Evolutionary conservation across 495 filamentous ascomycete species (phyloP).

Genomic region (Annulohypoxylon maeteangense): DNA sequence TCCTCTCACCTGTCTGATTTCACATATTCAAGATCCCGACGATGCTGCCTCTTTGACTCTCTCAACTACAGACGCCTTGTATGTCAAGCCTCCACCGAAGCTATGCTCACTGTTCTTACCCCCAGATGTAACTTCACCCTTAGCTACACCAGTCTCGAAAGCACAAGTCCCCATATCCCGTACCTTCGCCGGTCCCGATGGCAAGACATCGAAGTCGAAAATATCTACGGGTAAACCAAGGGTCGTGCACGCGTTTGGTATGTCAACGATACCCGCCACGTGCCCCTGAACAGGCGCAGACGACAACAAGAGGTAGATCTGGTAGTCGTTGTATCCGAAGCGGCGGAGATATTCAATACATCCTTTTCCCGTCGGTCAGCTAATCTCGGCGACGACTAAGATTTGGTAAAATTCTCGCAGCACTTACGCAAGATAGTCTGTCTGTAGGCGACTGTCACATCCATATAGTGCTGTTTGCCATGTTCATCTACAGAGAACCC

Average conservation of each 20-base stretch:
- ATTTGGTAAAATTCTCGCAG: neutral
- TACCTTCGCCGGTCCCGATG: constrained; percentile 67
- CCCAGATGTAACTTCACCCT: constrained; percentile 55
- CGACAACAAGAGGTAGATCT: constrained; percentile 88
- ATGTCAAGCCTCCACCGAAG: constrained; percentile 64
- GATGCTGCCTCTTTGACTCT: constrained; percentile 25
- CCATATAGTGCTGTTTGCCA: constrained; percentile 93
- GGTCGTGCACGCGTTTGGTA: constrained; percentile 86
- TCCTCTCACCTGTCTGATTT: neutral
- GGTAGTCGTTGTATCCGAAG: constrained; percentile 80
- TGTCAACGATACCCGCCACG: constrained; percentile 93
- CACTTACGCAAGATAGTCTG: constrained; percentile 79
- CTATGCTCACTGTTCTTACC: constrained; percentile 59
- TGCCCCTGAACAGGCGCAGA: constrained; percentile 94
- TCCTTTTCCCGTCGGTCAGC: constrained; percentile 27
- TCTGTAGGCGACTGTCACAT: constrained; percentile 91
- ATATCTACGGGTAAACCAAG: constrained; percentile 94
- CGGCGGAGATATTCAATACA: constrained; percentile 86
- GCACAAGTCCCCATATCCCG: constrained; percentile 83
- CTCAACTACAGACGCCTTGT: constrained; percentile 47
- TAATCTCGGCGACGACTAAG: neutral
- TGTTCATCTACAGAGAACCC: constrained; percentile 93
- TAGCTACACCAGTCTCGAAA: constrained; percentile 65
- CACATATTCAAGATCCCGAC: constrained; percentile 3
- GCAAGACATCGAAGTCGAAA: constrained; percentile 92